These are phyloP conservation scores for Lichtheimia corymbifera DNA, from an alignment of 371 early-diverging fungal species.

Conservation along the genomic window DNA sequence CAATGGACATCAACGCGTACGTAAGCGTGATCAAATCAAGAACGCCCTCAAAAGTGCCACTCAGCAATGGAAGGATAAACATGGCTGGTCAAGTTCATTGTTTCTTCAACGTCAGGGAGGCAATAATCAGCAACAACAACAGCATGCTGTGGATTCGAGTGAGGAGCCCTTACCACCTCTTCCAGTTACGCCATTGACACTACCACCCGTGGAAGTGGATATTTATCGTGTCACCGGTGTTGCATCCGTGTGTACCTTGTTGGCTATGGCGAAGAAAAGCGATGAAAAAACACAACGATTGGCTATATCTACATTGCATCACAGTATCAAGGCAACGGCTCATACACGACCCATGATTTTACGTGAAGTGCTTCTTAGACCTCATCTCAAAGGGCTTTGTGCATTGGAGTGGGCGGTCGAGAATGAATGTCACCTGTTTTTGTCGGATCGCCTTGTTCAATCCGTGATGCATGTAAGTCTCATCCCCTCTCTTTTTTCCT, in stretches of 20 bases:
- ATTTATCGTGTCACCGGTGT: slow-evolving; percentile 37
- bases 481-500: too few relatives aligned
- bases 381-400: slow-evolving; percentile 9
- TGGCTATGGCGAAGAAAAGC: slow-evolving; percentile 12
- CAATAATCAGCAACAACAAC: neutral
- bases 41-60: slow-evolving; percentile 33
- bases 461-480: slow-evolving; percentile 28
- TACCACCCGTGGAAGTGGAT: slow-evolving; percentile 31
- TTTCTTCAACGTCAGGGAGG: neutral
- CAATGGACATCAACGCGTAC: slow-evolving; percentile 3
- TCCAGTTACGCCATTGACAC: slow-evolving; percentile 2
- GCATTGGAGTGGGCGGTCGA: slow-evolving; percentile 44
- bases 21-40: slow-evolving; percentile 34
- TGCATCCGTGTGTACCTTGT: slow-evolving; percentile 44
- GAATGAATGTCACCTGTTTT: slow-evolving; percentile 36
- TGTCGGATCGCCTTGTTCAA: slow-evolving; percentile 32
- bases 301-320: slow-evolving; percentile 30
- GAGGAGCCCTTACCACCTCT: slow-evolving; percentile 3
- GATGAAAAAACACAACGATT: slow-evolving; percentile 19
- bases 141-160: neutral
- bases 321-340: slow-evolving; percentile 26
- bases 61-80: slow-evolving; percentile 37
- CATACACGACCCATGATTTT: slow-evolving; percentile 17
- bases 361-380: slow-evolving; percentile 29
- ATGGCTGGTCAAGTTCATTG: slow-evolving; percentile 26